phyloP scores from a whole-genome alignment of 2,329 filamentous ascomycete species.

The Macrophomina tecta region DNA sequence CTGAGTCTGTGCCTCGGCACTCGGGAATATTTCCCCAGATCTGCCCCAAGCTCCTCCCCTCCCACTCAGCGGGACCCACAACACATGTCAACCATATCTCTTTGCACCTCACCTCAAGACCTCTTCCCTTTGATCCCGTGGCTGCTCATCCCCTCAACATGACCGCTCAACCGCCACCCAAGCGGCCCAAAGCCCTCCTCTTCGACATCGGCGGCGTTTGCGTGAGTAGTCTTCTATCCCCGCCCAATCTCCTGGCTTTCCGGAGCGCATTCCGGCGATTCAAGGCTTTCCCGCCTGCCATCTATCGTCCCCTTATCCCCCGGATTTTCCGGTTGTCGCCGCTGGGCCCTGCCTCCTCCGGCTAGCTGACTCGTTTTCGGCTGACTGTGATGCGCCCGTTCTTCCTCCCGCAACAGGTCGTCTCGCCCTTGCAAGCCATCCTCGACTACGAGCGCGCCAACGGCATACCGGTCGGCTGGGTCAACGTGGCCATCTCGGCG shows the following conservation, averaged over 20 bases:
- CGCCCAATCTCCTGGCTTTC: not conserved
- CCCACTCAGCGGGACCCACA: conserved; percentile 10
- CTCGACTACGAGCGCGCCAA: conserved; percentile 83
- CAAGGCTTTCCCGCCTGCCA: not conserved
- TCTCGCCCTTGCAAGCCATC: conserved; percentile 91
- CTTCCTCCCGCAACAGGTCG: conserved; percentile 63
- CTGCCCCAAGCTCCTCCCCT: conserved; percentile 14
- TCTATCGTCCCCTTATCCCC: not conserved
- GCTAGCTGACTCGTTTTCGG: conserved; percentile 4
- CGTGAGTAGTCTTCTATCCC: conserved; percentile 64
- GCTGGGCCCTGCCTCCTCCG: no score
- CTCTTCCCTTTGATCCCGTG: not conserved
- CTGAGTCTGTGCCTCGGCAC: conserved; percentile 17
- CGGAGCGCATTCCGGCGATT: conserved; percentile 23
- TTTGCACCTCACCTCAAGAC: conserved; percentile 8
- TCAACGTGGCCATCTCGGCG: conserved; percentile 87
- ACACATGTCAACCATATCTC: conserved; percentile 1
- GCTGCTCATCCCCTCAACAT: not conserved
- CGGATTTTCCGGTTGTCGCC: no score
- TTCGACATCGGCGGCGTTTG: conserved; percentile 98
- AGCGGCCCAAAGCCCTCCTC: conserved; percentile 53
- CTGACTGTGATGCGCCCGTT: no score
- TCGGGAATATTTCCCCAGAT: conserved; percentile 20
- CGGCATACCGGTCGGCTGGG: conserved; percentile 83
- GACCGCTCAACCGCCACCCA: not conserved